Evolutionary conservation across 371 early-diverging fungal species (phyloP).

Genomic region (Apophysomyces trapeziformis): DNA sequence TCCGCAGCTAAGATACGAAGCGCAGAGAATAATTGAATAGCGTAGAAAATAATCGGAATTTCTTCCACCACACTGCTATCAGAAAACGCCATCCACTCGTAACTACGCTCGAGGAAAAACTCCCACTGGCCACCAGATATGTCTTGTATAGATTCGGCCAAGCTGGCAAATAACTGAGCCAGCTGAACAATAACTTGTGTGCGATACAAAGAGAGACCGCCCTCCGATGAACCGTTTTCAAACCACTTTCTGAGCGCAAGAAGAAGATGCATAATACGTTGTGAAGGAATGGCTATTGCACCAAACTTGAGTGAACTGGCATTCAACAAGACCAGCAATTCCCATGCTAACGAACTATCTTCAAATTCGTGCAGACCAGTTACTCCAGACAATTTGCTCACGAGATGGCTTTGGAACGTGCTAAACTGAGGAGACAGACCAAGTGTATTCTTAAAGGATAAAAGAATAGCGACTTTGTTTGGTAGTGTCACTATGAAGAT

Average conservation of each 20-base stretch:
- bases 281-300: constrained; percentile 48
- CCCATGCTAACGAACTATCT: constrained; percentile 27
- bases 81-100: constrained; percentile 41
- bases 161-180: constrained; percentile 40
- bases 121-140: constrained; percentile 62
- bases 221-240: constrained; percentile 25
- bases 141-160: constrained; percentile 55
- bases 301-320: constrained; percentile 37
- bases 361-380: constrained; percentile 29
- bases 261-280: constrained; percentile 52
- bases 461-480: constrained; percentile 36
- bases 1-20: constrained; percentile 14
- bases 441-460: constrained; percentile 33
- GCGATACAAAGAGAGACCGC: constrained; percentile 21
- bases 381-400: constrained; percentile 40
- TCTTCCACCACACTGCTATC: constrained; percentile 30
- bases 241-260: constrained; percentile 52
- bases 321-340: constrained; percentile 36
- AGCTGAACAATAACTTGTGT: constrained; percentile 42
- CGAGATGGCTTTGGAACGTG: constrained; percentile 46
- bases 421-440: constrained; percentile 23
- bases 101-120: constrained; percentile 49
- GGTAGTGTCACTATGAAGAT: constrained; percentile 30
- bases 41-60: constrained; percentile 22
- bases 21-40: constrained; percentile 15